A percentile compares a stretch with the other conserved stretches of the same genome.
phyloP scores from a whole-genome alignment of 192 early-diverging fungal species.

The Podila minutissima region DNA sequence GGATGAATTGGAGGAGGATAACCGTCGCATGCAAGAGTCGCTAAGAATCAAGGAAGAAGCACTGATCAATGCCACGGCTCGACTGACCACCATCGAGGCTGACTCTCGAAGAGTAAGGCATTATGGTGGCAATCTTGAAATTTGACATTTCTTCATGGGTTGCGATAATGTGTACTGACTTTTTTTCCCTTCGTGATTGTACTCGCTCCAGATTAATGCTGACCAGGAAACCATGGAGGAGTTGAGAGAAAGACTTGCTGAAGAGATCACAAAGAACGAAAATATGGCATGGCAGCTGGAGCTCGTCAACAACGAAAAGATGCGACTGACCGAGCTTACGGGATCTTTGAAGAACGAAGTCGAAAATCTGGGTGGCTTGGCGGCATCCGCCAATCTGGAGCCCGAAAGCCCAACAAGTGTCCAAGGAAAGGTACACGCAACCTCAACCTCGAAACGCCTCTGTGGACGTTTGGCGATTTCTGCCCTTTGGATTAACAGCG shows the following conservation, averaged over 20 bases:
- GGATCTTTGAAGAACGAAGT: conserved; percentile 25
- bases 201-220: conserved; percentile 19
- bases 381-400: not conserved
- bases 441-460: not conserved
- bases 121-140: not conserved
- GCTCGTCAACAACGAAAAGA: conserved; percentile 26
- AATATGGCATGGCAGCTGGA: conserved; percentile 27
- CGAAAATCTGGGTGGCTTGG: conserved; percentile 12
- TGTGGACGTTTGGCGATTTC: not conserved
- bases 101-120: conserved; percentile 16
- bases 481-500: not conserved
- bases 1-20: conserved; percentile 41
- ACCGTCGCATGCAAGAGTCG: conserved; percentile 22
- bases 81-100: conserved; percentile 14
- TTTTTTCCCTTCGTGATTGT: not conserved
- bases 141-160: not conserved
- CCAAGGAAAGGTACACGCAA: conserved; percentile 8
- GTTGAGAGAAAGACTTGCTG: conserved; percentile 24
- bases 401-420: not conserved
- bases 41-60: conserved; percentile 16
- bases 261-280: conserved; percentile 30
- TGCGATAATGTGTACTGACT: not conserved
- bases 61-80: conserved; percentile 8
- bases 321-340: conserved; percentile 30
- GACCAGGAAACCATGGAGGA: conserved; percentile 31